Percentiles rank a stretch among this genome's conserved stretches.
phyloP scores from a whole-genome alignment of 257 asterid genomes.

The Plantago elongata region DNA sequence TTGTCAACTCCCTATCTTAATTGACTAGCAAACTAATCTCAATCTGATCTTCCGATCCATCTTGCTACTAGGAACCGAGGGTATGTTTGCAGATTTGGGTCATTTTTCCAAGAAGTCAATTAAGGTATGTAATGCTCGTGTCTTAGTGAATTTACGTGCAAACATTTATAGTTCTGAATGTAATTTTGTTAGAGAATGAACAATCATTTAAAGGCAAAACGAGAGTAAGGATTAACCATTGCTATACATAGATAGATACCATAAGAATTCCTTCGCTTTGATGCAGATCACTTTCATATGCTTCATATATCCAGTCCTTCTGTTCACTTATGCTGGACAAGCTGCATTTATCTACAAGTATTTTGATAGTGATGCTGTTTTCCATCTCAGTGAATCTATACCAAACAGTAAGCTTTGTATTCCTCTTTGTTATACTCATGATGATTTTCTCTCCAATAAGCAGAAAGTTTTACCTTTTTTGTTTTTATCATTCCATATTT shows the following conservation, averaged over 20 bases:
- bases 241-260: too few species aligned
- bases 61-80: constrained; percentile 68
- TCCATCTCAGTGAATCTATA: constrained; percentile 80
- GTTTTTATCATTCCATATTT: constrained; percentile 15
- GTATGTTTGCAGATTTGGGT: constrained; percentile 86
- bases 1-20: background rate
- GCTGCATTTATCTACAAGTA: constrained; percentile 64
- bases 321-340: constrained; percentile 87
- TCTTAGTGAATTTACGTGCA: too few species aligned
- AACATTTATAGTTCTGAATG: too few species aligned
- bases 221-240: too few species aligned
- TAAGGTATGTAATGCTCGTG: constrained; percentile 39
- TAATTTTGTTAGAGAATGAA: too few species aligned
- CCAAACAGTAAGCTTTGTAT: constrained; percentile 61
- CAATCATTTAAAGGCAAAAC: too few species aligned
- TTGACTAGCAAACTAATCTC: background rate
- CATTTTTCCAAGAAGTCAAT: constrained; percentile 89
- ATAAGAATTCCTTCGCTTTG: constrained; percentile 10
- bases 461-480: constrained; percentile 13
- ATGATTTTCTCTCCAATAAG: constrained; percentile 2
- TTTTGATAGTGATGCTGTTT: constrained; percentile 37
- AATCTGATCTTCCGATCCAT: constrained; percentile 10
- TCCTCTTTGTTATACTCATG: constrained; percentile 9
- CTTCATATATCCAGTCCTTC: constrained; percentile 75
- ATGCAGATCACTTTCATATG: constrained; percentile 74